phyloP scores from a whole-genome alignment of 1,284 basidiomycete species.

The Exobasidium cylindrosporum region DNA sequence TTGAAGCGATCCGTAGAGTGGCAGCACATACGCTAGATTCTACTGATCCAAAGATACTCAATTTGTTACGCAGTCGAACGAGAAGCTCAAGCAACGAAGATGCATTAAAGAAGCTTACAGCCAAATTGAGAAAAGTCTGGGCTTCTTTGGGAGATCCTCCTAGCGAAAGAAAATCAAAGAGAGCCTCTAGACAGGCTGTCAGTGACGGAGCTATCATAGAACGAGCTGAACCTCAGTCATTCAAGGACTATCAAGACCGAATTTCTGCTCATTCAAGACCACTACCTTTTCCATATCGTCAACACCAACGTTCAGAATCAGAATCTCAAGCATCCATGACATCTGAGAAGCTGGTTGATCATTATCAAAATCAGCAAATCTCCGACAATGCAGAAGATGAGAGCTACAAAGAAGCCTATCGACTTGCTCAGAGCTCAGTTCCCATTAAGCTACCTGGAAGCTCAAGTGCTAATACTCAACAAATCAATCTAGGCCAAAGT shows the following conservation, averaged over 20 bases:
- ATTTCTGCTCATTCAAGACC: not conserved
- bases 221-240: not conserved
- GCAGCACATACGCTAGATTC: constrained; percentile 31
- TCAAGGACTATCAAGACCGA: not conserved
- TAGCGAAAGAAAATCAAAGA: constrained; percentile 8
- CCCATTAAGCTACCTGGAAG: constrained; percentile 18
- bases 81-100: constrained; percentile 6
- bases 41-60: constrained; percentile 18
- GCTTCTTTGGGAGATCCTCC: constrained; percentile 17
- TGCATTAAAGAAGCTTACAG: constrained; percentile 19
- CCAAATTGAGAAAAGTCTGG: constrained; percentile 31
- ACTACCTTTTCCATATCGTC: not conserved
- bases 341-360: not conserved
- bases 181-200: constrained; percentile 9
- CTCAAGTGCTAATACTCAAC: constrained; percentile 1
- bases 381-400: not conserved
- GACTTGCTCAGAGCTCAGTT: constrained; percentile 31
- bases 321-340: not conserved
- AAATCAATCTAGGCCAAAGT: constrained; percentile 10
- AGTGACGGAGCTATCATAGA: not conserved
- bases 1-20: constrained; percentile 34
- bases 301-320: not conserved
- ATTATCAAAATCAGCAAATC: not conserved
- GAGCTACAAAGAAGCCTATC: not conserved
- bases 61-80: constrained; percentile 18